These are phyloP conservation scores for Globisporangium nodosum DNA, from an alignment of 352 stramenopile genomes.

Conservation along the genomic window DNA sequence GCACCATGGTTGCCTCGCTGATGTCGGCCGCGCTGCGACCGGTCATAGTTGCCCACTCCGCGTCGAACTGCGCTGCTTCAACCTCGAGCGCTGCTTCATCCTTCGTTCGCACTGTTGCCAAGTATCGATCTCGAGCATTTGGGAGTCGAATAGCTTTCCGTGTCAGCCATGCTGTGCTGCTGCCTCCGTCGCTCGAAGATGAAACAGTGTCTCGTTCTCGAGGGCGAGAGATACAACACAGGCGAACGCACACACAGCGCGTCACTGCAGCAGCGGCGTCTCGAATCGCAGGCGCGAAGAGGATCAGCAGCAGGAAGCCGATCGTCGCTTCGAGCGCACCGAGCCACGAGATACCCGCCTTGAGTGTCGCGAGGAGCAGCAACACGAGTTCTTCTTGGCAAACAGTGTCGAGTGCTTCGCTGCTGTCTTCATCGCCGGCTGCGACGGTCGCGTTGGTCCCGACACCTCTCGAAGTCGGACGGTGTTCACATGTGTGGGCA, in stretches of 20 bases:
- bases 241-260: not conserved
- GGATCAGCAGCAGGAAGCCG: conserved; percentile 10
- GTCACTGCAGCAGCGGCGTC: not conserved
- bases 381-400: conserved; percentile 19
- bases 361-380: conserved; percentile 16
- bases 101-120: conserved; percentile 13
- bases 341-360: conserved; percentile 11
- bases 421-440: not conserved
- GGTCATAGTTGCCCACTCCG: conserved; percentile 19
- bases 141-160: conserved; percentile 12
- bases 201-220: not conserved
- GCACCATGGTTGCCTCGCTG: conserved; percentile 11
- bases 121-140: conserved; percentile 18
- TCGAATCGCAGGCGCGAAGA: conserved; percentile 15
- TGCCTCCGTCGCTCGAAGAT: not conserved
- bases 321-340: conserved; percentile 12
- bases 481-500: conserved; percentile 11
- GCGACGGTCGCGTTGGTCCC: not conserved
- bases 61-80: conserved; percentile 19
- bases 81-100: conserved; percentile 8
- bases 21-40: conserved; percentile 1
- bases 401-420: conserved; percentile 11
- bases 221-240: not conserved
- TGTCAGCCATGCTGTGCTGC: not conserved
- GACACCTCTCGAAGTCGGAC: not conserved